Evolutionary conservation across 768 basidiomycete species (phyloP).

Genomic region (Lentinula aciculospora): DNA sequence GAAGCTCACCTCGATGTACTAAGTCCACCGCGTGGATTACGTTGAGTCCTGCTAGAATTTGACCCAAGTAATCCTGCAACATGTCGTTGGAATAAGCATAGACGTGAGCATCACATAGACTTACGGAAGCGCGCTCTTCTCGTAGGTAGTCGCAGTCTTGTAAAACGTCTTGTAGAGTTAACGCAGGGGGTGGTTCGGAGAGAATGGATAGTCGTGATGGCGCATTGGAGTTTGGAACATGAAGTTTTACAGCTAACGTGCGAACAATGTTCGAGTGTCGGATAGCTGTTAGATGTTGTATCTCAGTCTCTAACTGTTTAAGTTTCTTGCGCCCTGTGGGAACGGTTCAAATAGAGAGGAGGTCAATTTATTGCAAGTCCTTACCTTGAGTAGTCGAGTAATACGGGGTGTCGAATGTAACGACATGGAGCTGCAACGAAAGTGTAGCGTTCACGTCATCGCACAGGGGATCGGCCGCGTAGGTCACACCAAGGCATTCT

Average conservation of each 20-base stretch:
- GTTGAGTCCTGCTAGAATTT: slow-evolving; percentile 67
- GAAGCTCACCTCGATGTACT: slow-evolving; percentile 59
- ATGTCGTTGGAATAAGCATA: neutral
- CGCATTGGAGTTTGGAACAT: slow-evolving; percentile 40
- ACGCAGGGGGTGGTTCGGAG: slow-evolving; percentile 62
- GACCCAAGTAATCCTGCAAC: slow-evolving; percentile 67
- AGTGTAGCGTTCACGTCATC: slow-evolving; percentile 52
- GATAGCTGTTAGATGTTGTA: slow-evolving; percentile 52
- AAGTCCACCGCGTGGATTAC: slow-evolving; percentile 59
- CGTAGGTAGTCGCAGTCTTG: slow-evolving; percentile 71
- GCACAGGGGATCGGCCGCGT: slow-evolving; percentile 70
- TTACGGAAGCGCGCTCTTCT: slow-evolving; percentile 63
- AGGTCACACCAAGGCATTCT: slow-evolving; percentile 64
- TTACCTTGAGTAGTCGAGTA: slow-evolving; percentile 62
- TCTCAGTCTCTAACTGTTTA: slow-evolving; percentile 58
- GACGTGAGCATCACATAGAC: slow-evolving; percentile 16
- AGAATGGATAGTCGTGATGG: slow-evolving; percentile 59
- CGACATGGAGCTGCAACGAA: slow-evolving; percentile 62
- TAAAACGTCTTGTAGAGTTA: slow-evolving; percentile 69
- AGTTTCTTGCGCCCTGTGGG: slow-evolving; percentile 60
- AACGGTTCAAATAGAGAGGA: neutral
- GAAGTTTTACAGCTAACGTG: slow-evolving; percentile 63
- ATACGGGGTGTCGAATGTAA: slow-evolving; percentile 64
- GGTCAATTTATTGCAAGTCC: neutral
- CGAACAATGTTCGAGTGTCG: slow-evolving; percentile 63